Conservation (phyloP, 2,329 filamentous ascomycete species). For the Aureobasidium sp. region DNA sequence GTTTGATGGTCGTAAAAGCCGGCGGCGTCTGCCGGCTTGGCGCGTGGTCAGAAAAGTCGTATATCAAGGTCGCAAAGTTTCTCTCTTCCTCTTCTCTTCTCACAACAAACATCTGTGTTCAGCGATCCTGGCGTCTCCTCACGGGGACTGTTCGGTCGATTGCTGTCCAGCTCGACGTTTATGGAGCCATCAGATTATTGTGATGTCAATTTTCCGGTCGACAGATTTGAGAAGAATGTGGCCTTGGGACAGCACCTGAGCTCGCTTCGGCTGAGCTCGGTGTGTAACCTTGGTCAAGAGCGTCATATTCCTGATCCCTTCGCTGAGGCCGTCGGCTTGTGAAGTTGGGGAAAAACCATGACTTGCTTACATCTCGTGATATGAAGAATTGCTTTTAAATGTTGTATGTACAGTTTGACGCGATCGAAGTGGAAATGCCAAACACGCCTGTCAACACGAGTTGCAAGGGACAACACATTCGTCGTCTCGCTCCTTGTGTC, state of each 20-base stretch:
- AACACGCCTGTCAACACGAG: constrained; percentile 4
- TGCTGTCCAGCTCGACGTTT: constrained; percentile 78
- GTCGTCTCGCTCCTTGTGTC: not conserved
- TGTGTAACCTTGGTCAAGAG: constrained; percentile 47
- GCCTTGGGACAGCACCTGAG: constrained; percentile 50
- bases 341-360: constrained; percentile 90
- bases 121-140: constrained; percentile 59
- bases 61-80: constrained; percentile 16
- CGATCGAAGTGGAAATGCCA: not conserved
- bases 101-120: constrained; percentile 73
- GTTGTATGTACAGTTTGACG: not conserved
- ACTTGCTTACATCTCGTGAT: constrained; percentile 34
- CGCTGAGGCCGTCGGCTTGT: constrained; percentile 82
- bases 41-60: not conserved
- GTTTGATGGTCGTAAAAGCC: constrained; percentile 4
- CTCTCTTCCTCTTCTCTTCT: constrained; percentile 35
- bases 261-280: constrained; percentile 65
- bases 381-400: not conserved
- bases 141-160: constrained; percentile 62
- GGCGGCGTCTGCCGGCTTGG: constrained; percentile 9
- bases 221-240: constrained; percentile 82
- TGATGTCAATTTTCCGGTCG: constrained; percentile 88
- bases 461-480: not conserved
- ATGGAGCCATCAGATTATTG: constrained; percentile 66
- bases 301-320: constrained; percentile 87